phyloP scores from a whole-genome alignment of 306 rosid genomes.

The Boehmeria nivea region DNA sequence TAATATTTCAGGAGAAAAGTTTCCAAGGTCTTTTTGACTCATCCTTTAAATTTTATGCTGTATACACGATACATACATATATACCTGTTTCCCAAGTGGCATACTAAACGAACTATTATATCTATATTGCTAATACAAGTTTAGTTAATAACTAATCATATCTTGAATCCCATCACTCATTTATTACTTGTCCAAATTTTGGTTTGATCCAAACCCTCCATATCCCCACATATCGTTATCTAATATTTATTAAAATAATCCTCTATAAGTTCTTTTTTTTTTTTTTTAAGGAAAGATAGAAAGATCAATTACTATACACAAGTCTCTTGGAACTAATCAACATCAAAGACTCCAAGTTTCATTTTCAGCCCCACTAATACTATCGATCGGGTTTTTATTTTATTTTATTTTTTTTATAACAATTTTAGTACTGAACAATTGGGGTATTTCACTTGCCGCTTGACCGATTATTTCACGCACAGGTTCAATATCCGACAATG shows the following conservation, averaged over 20 bases:
- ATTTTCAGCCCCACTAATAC: neutral
- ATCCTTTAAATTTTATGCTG: conserved; percentile 8
- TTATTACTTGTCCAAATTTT: neutral
- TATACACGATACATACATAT: no score
- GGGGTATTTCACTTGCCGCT: no score
- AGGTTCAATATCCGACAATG: no score
- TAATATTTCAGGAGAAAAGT: neutral
- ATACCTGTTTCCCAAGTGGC: conserved; percentile 14
- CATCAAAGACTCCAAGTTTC: neutral
- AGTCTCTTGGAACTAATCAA: neutral
- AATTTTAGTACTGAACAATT: no score
- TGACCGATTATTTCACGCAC: no score
- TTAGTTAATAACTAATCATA: neutral
- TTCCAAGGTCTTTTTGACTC: conserved; percentile 14
- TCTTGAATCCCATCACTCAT: neutral
- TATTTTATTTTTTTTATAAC: no score
- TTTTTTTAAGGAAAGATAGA: neutral
- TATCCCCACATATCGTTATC: neutral
- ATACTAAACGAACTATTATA: neutral
- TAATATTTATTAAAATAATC: no score
- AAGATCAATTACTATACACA: neutral
- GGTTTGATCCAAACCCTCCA: conserved; percentile 9
- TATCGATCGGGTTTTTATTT: no score
- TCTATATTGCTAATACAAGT: no score
- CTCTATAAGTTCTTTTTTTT: no score